Evolutionary conservation across 2,329 filamentous ascomycete species (phyloP).

Genomic region (Simplicillium sp.): DNA sequence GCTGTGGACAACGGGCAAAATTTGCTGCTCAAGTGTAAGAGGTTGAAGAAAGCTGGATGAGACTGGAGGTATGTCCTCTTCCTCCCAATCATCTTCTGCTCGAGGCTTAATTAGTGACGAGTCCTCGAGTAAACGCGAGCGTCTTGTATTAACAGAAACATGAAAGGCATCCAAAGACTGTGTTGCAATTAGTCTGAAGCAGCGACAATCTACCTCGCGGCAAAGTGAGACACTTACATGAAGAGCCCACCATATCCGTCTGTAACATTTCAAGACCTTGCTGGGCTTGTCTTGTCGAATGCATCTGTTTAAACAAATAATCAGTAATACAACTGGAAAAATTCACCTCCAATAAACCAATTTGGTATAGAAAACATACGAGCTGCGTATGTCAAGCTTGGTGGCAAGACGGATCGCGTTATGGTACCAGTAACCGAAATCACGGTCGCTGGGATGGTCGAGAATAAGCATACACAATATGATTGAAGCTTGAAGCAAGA

Average conservation of each 20-base stretch:
- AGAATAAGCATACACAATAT: neutral
- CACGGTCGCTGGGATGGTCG: conserved; percentile 1
- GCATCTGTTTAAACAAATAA: neutral
- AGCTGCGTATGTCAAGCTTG: conserved; percentile 2
- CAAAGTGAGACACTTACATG: conserved; percentile 1
- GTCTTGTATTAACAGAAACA: neutral
- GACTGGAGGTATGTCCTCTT: neutral
- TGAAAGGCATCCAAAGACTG: conserved; percentile 1
- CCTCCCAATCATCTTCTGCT: neutral
- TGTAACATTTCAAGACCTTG: neutral
- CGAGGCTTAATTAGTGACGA: neutral
- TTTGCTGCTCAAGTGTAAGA: neutral
- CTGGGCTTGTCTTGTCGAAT: neutral
- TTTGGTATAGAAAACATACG: neutral
- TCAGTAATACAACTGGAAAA: neutral
- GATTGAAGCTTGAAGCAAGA: neutral
- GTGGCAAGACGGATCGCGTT: conserved; percentile 2
- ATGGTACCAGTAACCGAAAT: conserved; percentile 5
- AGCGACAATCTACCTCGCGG: neutral
- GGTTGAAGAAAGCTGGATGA: neutral
- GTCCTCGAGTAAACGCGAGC: neutral
- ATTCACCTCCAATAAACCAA: neutral
- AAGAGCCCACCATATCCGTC: conserved; percentile 1
- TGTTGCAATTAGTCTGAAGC: neutral
- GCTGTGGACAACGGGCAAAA: neutral